These are phyloP conservation scores for Myriangium duriaei DNA, from an alignment of 2,329 filamentous ascomycete genomes.

Conservation along the genomic window DNA sequence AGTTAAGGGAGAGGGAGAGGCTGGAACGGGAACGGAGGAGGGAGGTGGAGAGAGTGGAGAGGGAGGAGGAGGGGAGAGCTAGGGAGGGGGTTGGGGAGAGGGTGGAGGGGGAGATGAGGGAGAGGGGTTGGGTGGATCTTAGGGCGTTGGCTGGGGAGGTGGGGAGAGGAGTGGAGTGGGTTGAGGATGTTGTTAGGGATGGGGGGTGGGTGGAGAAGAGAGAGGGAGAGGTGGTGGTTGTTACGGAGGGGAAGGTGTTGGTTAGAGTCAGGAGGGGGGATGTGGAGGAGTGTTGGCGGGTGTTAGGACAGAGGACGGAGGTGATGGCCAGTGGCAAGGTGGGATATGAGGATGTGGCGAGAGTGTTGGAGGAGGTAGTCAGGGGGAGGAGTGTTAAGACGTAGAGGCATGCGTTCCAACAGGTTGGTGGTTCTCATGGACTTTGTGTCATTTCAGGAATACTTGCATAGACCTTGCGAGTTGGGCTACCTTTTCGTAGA, in stretches of 20 bases:
- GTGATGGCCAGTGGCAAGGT: slow-evolving; percentile 23
- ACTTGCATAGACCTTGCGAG: too few species aligned
- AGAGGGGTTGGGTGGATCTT: slow-evolving; percentile 23
- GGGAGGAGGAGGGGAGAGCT: slow-evolving; percentile 26
- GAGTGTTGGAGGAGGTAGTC: slow-evolving; percentile 26
- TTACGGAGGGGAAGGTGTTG: slow-evolving; percentile 33
- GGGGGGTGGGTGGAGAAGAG: slow-evolving; percentile 23
- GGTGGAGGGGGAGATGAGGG: slow-evolving; percentile 21
- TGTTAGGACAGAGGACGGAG: slow-evolving; percentile 20
- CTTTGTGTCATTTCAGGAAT: too few species aligned
- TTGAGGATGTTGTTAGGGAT: slow-evolving; percentile 31
- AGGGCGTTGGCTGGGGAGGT: slow-evolving; percentile 29
- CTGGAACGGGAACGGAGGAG: slow-evolving; percentile 28
- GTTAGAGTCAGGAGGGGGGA: slow-evolving; percentile 27
- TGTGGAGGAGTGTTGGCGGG: slow-evolving; percentile 28
- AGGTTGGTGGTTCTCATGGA: too few species aligned
- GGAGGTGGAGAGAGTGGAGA: slow-evolving; percentile 26
- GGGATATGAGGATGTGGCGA: slow-evolving; percentile 23
- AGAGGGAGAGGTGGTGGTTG: slow-evolving; percentile 23
- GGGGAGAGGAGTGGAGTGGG: slow-evolving; percentile 30
- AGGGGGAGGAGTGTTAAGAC: slow-evolving; percentile 1
- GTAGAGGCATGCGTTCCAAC: too few species aligned
- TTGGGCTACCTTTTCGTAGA: too few species aligned
- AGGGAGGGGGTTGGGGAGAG: slow-evolving; percentile 21
- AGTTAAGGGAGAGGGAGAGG: slow-evolving; percentile 29